Base-by-base conservation (phyloP, 2,329 filamentous ascomycete genomes). In the Sporothrix globosa region DNA sequence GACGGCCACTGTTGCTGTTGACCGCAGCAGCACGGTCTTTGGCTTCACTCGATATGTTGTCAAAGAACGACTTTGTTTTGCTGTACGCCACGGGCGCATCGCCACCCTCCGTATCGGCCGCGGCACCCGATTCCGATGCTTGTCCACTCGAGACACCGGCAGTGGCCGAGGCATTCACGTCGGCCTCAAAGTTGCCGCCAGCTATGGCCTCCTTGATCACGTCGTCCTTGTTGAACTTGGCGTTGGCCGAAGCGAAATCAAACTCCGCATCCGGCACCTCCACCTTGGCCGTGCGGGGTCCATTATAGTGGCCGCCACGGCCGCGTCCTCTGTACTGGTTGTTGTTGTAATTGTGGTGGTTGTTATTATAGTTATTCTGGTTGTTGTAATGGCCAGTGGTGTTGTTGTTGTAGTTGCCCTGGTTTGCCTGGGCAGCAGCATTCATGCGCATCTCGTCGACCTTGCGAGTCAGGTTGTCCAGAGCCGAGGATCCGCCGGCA, bases 31-130 rank as follows among this genome's bases (percentile, higher is more conserved):
- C 89, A 56, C 96, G 89, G 74, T 99, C 96, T 80, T 92, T 96
- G 73, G 92, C 87, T 79, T 99, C 96, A 74, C 92, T 97, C 0
- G 93, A 97, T 74, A 99, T 97, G 80, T 99, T 97, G 81, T 99
- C 96, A 78, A 99, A 99, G 85, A 99, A 99, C 1, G 93, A 97
- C 3, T 83, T 89, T 5, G 90, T 86, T 81, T 93, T 97, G 83
- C 97, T 95, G 82, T 99, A 99, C 0, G 88, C 86, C 41, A 81
- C 78, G 48, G 83, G 81, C 7, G 83, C 84, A 14, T 74, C 73
- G 4, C 53, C 72, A 0, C 71, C n/a, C 21, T 21, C 69, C 1
- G 58, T 30, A 5, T 73, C 70, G 4, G 71, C 53, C 1, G 72
- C 44, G 30, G 10, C 67, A 9, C 48, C 65, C 3, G 69, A 39